phyloP scores from a whole-genome alignment of 2,329 filamentous ascomycete species.

The Incumbomyces delicatus region DNA sequence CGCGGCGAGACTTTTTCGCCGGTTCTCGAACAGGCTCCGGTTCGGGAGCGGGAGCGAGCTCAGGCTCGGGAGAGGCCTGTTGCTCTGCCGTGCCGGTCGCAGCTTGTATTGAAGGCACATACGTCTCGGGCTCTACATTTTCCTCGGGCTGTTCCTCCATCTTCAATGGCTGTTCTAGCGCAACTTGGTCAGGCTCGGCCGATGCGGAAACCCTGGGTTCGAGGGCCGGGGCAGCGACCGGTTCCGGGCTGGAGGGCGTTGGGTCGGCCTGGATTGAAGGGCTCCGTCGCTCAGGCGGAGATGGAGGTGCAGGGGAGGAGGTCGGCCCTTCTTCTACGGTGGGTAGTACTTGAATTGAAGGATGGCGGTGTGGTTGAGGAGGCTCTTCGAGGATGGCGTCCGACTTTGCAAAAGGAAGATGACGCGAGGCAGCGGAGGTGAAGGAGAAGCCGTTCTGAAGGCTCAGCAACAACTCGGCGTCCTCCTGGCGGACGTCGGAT shows the following conservation, averaged over 20 bases:
- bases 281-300: too few relatives aligned
- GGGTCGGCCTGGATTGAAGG: neutral
- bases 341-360: neutral
- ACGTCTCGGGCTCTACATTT: neutral
- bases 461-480: conserved; percentile 40
- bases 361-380: neutral
- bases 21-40: conserved; percentile 2
- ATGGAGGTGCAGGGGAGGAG: neutral
- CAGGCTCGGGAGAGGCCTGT: neutral
- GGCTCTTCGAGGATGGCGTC: neutral
- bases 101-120: conserved; percentile 4
- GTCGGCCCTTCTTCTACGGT: neutral
- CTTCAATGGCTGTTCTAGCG: neutral
- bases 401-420: neutral
- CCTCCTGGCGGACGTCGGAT: conserved; percentile 33
- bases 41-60: neutral
- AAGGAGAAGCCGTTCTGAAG: conserved; percentile 21
- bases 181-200: neutral
- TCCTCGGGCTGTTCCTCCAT: neutral
- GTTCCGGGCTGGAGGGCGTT: neutral
- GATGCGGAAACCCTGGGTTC: neutral
- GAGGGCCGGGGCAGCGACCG: neutral
- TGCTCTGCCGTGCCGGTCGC: conserved; percentile 7
- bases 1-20: conserved; percentile 10
- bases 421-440: conserved; percentile 27